Base-by-base conservation (phyloP, 306 rosid species). In the Sphenostylis stenocarpa region DNA sequence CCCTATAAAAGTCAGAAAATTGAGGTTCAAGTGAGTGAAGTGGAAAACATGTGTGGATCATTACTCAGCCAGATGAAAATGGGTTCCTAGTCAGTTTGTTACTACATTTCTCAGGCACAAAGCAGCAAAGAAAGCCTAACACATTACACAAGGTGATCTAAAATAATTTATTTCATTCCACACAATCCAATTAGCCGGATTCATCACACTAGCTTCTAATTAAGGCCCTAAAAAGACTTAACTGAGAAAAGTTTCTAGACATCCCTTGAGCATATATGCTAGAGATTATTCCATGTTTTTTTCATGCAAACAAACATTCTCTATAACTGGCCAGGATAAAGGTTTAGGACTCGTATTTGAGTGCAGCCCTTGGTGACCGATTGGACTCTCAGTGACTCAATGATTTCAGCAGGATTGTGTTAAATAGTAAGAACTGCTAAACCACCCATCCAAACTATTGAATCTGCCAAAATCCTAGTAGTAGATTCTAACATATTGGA, bases 1-100 rank as follows among this genome's bases (percentile, higher is more conserved):
- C 76, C 99, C 99, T 90, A 82, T 75, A 88, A 73, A 83, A 38
- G 52, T 65, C 36, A 85, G 60, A 85, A 70, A 69, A 61, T 33
- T 39, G 68, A 77, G 73, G 73, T 48, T 20, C 56, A 33, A 36
- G 20, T 63, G 21, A 47, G 55, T 70, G 48, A 48, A 36, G 72
- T n/a, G 12, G 29, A 61, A 68, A 56, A 77, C 62, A 17, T 34
- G 41, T 41, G 33, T 23, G 28, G 29, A 71, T 39, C 70, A 34
- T 67, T 49, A 68, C 60, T 21, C 45, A 28, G 34, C 26, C 58
- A 14, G 53, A 58, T 60, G 66, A 75, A 21, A 31, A 62, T 41
- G 12, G 44, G 44, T 34, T 53, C 73, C 78, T 49, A 51, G 49
- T 61, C 64, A 52, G 47, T 44, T 24, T 56, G 36, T 23, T 34